Base-by-base conservation (phyloP, 768 basidiomycete species). In the Filobasidium wieringae region DNA sequence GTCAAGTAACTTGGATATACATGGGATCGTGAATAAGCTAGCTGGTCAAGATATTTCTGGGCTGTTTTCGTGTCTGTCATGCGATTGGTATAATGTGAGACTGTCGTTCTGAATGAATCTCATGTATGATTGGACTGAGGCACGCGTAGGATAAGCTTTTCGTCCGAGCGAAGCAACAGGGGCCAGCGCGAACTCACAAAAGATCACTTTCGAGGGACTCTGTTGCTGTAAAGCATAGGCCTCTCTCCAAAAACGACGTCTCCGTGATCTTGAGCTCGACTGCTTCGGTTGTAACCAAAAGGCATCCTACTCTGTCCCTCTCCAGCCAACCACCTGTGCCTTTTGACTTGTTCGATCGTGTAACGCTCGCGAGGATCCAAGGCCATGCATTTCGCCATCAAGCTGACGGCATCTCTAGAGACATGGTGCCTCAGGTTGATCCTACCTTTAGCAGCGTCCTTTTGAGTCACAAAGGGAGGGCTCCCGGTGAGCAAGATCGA, bases 401-500 rank as follows among this genome's bases (percentile, higher is more conserved):
- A 39, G 37, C 69, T 64, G 14, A 49, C 53, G 12, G 67, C 64
- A 6, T 60, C 66, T 19, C 47, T 37, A 9, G 65, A 62, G 39
- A 70, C 57, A 8, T 60, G 60, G 19, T 56, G 51, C 51, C 64
- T 68, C 11, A 65, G 58, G 15, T 58, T 45, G 15, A 68, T 64
- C 11, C 61, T 52, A 8, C 72, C 72, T 17, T 50, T 45, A 41
- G 62, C 57, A 5, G 70, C 69, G 36, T 62, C 49, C 0, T 55
- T 33, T 29, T 57, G 58, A 41, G 63, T 62, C 17, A 62, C 55
- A 60, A 77, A 78, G 14, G 76, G 76, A 12, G 69, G 69, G 41
- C 74, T 73, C 19, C 77, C 76, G 2, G 73, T 75, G 59, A 76
- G 59, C 51, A 78, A 71, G 58, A 77, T 74, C 26, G 66, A 66